Conservation (phyloP, 2,329 filamentous ascomycete genomes). For the Trichoderma atroviride region DNA sequence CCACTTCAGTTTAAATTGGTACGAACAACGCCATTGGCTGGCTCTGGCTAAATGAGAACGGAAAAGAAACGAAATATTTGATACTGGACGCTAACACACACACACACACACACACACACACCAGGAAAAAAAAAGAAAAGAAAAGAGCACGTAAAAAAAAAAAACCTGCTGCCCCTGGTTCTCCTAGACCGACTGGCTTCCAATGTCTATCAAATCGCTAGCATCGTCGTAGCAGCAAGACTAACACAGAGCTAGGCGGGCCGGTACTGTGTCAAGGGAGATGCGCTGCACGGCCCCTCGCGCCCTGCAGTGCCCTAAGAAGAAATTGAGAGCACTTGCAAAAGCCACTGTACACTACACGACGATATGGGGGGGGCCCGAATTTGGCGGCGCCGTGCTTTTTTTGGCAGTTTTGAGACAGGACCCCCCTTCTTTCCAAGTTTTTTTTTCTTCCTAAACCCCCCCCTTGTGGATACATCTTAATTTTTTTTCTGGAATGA, state of each 20-base stretch:
- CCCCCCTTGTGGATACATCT: constrained; percentile 10
- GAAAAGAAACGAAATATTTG: not conserved
- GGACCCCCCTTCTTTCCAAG: not conserved
- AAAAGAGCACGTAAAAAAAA: not conserved
- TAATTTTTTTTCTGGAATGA: constrained; percentile 26
- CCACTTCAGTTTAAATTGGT: not conserved
- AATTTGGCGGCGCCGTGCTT: not conserved
- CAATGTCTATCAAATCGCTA: not conserved
- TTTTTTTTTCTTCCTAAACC: not conserved
- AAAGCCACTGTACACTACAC: not conserved
- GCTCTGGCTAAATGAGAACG: not conserved
- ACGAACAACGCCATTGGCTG: not conserved
- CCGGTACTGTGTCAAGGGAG: constrained; percentile 7
- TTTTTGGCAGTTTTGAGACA: not conserved
- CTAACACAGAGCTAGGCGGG: not conserved
- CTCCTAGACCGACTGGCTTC: not conserved
- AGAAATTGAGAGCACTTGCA: not conserved
- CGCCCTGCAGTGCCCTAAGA: not conserved
- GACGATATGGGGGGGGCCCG: constrained; percentile 1
- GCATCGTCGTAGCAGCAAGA: not conserved
- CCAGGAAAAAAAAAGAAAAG: not conserved
- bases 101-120: not conserved
- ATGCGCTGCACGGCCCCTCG: constrained; percentile 25
- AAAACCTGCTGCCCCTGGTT: not conserved
- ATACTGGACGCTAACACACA: not conserved